phyloP scores from a whole-genome alignment of 2,329 filamentous ascomycete species.

The Diaporthe sp. region DNA sequence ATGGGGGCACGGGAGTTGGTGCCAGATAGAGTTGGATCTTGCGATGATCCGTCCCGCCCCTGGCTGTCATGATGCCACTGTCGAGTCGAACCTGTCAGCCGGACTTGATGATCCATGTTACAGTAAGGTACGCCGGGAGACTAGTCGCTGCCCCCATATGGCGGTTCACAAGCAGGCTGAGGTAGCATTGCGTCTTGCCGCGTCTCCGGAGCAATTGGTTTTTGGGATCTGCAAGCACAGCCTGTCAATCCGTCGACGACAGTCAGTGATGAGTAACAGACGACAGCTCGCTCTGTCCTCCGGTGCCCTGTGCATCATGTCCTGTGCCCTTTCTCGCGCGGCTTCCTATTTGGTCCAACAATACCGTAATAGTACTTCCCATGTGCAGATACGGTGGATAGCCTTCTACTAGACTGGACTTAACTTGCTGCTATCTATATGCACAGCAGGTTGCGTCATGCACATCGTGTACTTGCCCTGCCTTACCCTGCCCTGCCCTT shows the following conservation, averaged over 20 bases:
- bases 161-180: not conserved
- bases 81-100: conserved; percentile 24
- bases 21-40: conserved; percentile 35
- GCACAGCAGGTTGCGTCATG: conserved; percentile 22
- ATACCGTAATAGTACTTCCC: not conserved
- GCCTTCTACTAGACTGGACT: not conserved
- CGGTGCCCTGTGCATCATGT: no score
- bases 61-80: conserved; percentile 20
- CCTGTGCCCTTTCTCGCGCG: not conserved
- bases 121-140: not conserved
- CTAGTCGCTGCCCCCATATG: not conserved
- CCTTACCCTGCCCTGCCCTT: not conserved
- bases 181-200: conserved; percentile 26
- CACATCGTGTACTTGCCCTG: not conserved
- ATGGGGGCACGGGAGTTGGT: conserved; percentile 26
- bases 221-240: conserved; percentile 1
- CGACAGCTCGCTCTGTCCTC: conserved; percentile 6
- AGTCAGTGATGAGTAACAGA: conserved; percentile 32
- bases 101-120: conserved; percentile 1
- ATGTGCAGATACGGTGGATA: not conserved
- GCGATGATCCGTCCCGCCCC: conserved; percentile 32
- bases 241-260: conserved; percentile 1
- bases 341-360: conserved; percentile 1
- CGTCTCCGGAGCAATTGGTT: conserved; percentile 5
- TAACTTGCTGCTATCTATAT: not conserved